Percentiles rank a stretch among this genome's conserved stretches.
Evolutionary conservation across 2,329 filamentous ascomycete genomes (phyloP).

Genomic region (Paecilomyces sp.): DNA sequence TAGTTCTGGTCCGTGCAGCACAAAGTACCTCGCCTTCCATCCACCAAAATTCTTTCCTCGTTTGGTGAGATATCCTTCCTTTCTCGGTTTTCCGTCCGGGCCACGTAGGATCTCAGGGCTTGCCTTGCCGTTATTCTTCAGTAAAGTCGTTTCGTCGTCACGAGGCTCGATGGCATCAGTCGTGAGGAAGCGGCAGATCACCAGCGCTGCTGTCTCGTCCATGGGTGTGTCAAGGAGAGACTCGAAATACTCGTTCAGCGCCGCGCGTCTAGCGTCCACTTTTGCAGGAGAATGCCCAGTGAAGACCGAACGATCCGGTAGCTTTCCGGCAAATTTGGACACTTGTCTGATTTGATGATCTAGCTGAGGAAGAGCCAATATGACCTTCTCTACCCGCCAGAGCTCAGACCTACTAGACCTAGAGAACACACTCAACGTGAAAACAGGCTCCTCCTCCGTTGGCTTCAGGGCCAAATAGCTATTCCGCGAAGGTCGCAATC

Average conservation of each 20-base stretch:
- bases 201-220: constrained; percentile 66
- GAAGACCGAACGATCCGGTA: constrained; percentile 81
- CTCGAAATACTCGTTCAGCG: constrained; percentile 80
- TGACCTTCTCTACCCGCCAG: constrained; percentile 93
- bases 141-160: constrained; percentile 47
- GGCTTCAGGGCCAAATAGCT: constrained; percentile 75
- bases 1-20: constrained; percentile 62
- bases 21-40: constrained; percentile 82
- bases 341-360: constrained; percentile 74
- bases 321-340: constrained; percentile 62
- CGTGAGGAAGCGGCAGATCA: constrained; percentile 82
- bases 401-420: constrained; percentile 61
- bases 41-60: constrained; percentile 97
- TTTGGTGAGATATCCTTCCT: constrained; percentile 91
- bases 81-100: constrained; percentile 60
- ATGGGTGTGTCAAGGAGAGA: constrained; percentile 75
- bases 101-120: constrained; percentile 37
- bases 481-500: constrained; percentile 84
- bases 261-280: constrained; percentile 75
- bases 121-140: constrained; percentile 28
- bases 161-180: constrained; percentile 52
- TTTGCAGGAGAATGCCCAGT: constrained; percentile 89
- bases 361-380: constrained; percentile 68
- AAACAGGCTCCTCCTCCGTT: constrained; percentile 86
- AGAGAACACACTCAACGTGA: constrained; percentile 79